phyloP scores from a whole-genome alignment of 805 yeast genomes.

The Saturnispora hagleri region DNA sequence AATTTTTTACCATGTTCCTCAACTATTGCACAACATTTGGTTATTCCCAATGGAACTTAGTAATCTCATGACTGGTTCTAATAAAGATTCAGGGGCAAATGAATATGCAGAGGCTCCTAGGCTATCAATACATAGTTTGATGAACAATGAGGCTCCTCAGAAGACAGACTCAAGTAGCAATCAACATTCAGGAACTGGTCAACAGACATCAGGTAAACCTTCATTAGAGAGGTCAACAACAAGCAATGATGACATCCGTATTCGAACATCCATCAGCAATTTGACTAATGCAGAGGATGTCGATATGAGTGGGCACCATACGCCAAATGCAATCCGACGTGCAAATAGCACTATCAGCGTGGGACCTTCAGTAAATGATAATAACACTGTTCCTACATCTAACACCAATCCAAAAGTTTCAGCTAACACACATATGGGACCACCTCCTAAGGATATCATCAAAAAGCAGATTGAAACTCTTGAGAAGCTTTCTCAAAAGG shows the following conservation, averaged over 20 bases:
- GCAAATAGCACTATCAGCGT: constrained; percentile 5
- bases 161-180: background rate
- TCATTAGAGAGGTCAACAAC: background rate
- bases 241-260: constrained; percentile 5
- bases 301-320: constrained; percentile 33
- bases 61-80: constrained; percentile 19
- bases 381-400: background rate
- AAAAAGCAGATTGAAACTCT: constrained; percentile 22
- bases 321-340: constrained; percentile 24
- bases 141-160: constrained; percentile 20
- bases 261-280: constrained; percentile 24
- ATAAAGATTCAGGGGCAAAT: background rate
- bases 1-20: background rate
- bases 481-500: constrained; percentile 25
- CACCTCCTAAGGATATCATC: constrained; percentile 7
- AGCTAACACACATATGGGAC: background rate
- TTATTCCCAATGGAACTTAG: constrained; percentile 22
- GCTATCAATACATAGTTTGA: constrained; percentile 25
- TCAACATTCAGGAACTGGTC: background rate
- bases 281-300: constrained; percentile 39
- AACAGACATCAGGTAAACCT: background rate
- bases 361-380: background rate
- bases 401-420: background rate
- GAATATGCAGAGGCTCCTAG: constrained; percentile 13
- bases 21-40: background rate